Percentiles rank a stretch among this genome's conserved stretches.
Conservation (phyloP, 1,139 yeast genomes). For the Saccharomyces hybrid region DNA sequence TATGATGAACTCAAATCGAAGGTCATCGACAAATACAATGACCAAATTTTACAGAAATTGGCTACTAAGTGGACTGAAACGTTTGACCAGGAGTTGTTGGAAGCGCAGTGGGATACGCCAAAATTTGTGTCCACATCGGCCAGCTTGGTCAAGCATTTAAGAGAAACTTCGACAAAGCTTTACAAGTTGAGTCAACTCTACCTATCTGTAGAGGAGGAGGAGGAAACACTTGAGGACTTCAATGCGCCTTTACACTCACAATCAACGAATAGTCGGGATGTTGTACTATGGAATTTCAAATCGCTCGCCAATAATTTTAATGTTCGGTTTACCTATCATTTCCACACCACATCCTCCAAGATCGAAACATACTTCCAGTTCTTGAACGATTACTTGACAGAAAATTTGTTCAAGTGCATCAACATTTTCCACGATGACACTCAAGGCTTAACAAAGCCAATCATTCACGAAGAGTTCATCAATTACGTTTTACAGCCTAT, state of each 20-base stretch:
- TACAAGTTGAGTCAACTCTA: constrained; percentile 37
- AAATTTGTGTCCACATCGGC: constrained; percentile 14
- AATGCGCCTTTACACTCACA: not conserved
- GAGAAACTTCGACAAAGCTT: constrained; percentile 25
- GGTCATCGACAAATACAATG: not conserved
- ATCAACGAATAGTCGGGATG: constrained; percentile 32
- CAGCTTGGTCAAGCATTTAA: constrained; percentile 12
- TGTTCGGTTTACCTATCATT: constrained; percentile 66
- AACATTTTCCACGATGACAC: constrained; percentile 23
- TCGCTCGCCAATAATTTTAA: constrained; percentile 50
- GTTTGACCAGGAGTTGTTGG: constrained; percentile 8
- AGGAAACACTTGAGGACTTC: not conserved
- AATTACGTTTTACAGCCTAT: constrained; percentile 31
- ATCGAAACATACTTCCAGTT: constrained; percentile 49
- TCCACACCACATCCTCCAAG: constrained; percentile 36
- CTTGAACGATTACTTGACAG: constrained; percentile 38
- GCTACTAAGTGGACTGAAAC: constrained; percentile 10
- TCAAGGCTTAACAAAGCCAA: constrained; percentile 19
- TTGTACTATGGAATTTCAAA: constrained; percentile 53
- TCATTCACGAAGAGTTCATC: constrained; percentile 31
- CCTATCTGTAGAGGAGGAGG: constrained; percentile 19
- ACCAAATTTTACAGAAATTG: constrained; percentile 1
- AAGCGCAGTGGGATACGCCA: constrained; percentile 27
- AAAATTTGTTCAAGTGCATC: constrained; percentile 29
- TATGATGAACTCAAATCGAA: not conserved